Base-by-base conservation (phyloP, 2,329 filamentous ascomycete genomes). In the Ramichloridium luteum region DNA sequence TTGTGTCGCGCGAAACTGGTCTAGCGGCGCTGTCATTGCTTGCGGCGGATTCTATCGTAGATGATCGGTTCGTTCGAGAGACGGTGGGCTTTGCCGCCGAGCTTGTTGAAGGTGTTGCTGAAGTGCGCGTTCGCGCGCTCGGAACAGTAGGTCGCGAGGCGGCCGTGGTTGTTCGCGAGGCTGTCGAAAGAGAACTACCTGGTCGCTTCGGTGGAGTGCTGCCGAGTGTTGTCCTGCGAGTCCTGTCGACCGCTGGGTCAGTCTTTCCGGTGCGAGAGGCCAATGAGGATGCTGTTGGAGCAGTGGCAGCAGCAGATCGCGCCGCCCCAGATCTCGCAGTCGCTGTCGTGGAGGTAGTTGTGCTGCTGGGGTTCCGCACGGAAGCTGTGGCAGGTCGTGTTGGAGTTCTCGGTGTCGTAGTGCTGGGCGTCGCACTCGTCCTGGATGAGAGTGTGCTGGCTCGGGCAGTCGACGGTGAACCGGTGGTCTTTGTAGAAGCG, bases 1-100 rank as follows among this genome's bases (percentile, higher is more conserved):
- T 50, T 4, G 45, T 44, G 15, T 45, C 46, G 3, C 41, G 36
- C 4, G 43, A 47, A 8, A 41, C 14, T 12, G 46, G 41, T 13
- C 45, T 29, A 4, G 27, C 28, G 2, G 39, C 31, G 28, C 42
- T 42, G 4, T 13, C 28, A 6, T 34, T 28, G 28, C 40, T 44
- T 13, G 32, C 37, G 10, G 31, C 27, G 13, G 39, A 34, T 16
- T 13, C 17, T 16, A 23, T 26, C 10, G 34, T 25, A 11, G 35
- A 28, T 2, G 32, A 32, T 18, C 35, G 37, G 12, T 25, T 15
- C 5, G 23, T 16, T 3, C 28, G 25, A 5, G 4, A 9, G 16
- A 13, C 11, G 13, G 30, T 11, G n/a, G 25, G 10, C 25, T 31
- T 23, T 23, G n/a, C 20, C n/a, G 20, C 20, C 8, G 20, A 8